These are phyloP conservation scores for Jaltomata sinuosa DNA, from an alignment of 257 asterid species.

Conservation along the genomic window DNA sequence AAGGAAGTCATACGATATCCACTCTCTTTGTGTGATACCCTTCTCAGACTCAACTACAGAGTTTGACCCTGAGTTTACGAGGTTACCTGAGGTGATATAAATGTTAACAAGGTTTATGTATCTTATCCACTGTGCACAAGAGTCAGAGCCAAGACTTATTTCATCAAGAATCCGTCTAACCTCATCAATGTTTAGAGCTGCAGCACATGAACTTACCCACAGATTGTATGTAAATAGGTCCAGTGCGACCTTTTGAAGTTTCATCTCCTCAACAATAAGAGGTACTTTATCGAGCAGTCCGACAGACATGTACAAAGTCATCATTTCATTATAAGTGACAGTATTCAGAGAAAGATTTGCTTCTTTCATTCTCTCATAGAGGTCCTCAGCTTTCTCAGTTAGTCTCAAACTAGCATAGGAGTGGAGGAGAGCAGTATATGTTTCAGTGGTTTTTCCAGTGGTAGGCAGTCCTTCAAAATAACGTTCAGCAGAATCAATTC, in stretches of 20 bases:
- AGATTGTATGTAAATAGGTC: conserved; percentile 81
- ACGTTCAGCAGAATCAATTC: conserved; percentile 87
- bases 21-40: conserved; percentile 62
- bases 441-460: conserved; percentile 57
- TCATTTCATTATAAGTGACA: conserved; percentile 80
- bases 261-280: conserved; percentile 46
- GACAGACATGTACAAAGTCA: conserved; percentile 78
- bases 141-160: conserved; percentile 38
- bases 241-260: conserved; percentile 41
- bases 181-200: conserved; percentile 59
- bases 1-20: conserved; percentile 81
- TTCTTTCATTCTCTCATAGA: conserved; percentile 46
- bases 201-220: conserved; percentile 78
- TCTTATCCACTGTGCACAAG: conserved; percentile 56
- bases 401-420: conserved; percentile 62
- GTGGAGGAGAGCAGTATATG: conserved; percentile 93
- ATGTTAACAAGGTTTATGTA: conserved; percentile 54
- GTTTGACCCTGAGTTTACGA: conserved; percentile 36
- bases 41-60: conserved; percentile 60
- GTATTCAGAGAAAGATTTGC: conserved; percentile 54
- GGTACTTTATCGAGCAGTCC: conserved; percentile 80
- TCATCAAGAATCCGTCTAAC: conserved; percentile 53
- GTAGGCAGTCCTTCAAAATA: conserved; percentile 74
- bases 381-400: conserved; percentile 63
- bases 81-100: conserved; percentile 48